These are phyloP conservation scores for Alternaria postmessia DNA, from an alignment of 2,329 filamentous ascomycete species.

Conservation along the genomic window DNA sequence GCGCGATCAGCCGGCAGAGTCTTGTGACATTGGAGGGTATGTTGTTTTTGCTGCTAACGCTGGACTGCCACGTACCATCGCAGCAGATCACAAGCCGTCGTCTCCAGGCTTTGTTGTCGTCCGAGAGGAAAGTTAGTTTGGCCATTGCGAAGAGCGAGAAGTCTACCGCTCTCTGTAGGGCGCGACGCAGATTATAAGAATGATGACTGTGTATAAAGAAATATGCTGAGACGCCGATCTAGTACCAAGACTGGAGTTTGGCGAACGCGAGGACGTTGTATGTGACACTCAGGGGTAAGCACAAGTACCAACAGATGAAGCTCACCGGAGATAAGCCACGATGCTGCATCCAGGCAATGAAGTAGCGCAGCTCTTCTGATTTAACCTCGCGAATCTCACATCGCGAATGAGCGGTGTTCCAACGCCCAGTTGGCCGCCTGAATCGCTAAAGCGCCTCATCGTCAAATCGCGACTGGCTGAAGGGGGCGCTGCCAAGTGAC, in stretches of 20 bases:
- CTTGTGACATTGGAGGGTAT: constrained; percentile 49
- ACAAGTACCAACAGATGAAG: constrained; percentile 8
- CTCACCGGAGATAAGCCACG: not conserved
- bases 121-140: not conserved
- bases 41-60: constrained; percentile 40
- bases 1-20: constrained; percentile 43
- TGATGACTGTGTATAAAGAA: not conserved
- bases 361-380: constrained; percentile 4
- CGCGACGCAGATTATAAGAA: not conserved
- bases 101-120: constrained; percentile 34
- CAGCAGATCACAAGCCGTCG: constrained; percentile 48
- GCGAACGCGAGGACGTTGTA: constrained; percentile 4
- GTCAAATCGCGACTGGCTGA: constrained; percentile 20
- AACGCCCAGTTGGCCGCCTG: constrained; percentile 13
- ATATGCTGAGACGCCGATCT: constrained; percentile 5
- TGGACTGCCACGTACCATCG: constrained; percentile 50
- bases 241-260: constrained; percentile 10
- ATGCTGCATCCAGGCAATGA: not conserved
- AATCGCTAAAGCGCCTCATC: constrained; percentile 13
- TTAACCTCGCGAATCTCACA: constrained; percentile 10
- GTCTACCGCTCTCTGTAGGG: not conserved
- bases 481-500: constrained; percentile 17
- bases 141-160: not conserved
- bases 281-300: constrained; percentile 12
- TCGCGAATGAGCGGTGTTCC: constrained; percentile 7